phyloP scores from a whole-genome alignment of 1,139 yeast species.

The Blastobotrys aristatus region DNA sequence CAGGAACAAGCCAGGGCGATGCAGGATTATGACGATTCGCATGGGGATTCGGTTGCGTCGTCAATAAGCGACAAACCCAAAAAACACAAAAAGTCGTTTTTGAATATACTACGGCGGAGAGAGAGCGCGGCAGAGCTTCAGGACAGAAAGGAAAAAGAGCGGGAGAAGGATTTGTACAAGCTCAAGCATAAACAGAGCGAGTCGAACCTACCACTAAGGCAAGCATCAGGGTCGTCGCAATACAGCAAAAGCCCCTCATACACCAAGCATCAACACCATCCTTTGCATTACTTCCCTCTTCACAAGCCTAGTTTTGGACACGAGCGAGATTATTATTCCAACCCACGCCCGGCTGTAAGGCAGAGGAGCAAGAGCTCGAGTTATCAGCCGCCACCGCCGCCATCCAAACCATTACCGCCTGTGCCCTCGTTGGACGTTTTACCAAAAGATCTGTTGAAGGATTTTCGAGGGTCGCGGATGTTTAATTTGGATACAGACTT shows the following conservation, averaged over 20 bases:
- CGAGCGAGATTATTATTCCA: neutral
- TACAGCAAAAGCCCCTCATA: conserved; percentile 6
- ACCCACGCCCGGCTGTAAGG: conserved; percentile 1
- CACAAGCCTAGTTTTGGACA: conserved; percentile 10
- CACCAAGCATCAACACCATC: conserved; percentile 3
- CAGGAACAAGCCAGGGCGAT: conserved; percentile 13
- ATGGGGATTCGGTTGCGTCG: conserved; percentile 25
- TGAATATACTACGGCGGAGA: conserved; percentile 25
- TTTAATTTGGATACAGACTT: conserved; percentile 43
- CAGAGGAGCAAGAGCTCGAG: conserved; percentile 11
- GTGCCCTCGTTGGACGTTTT: conserved; percentile 9
- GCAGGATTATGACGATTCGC: conserved; percentile 9
- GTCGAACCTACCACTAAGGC: conserved; percentile 15
- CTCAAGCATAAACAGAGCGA: conserved; percentile 15
- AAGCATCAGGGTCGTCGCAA: conserved; percentile 11
- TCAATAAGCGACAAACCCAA: conserved; percentile 17
- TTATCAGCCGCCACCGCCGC: conserved; percentile 5
- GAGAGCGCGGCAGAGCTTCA: conserved; percentile 25
- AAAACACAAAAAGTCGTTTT: conserved; percentile 21
- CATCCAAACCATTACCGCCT: conserved; percentile 3
- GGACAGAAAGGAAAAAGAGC: conserved; percentile 8
- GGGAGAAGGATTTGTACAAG: conserved; percentile 1
- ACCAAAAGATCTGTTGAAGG: conserved; percentile 13
- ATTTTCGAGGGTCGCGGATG: conserved; percentile 11
- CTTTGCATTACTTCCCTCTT: conserved; percentile 5